These are phyloP conservation scores for Trichoderma parareesei DNA, from an alignment of 495 filamentous ascomycete species.

Conservation along the genomic window DNA sequence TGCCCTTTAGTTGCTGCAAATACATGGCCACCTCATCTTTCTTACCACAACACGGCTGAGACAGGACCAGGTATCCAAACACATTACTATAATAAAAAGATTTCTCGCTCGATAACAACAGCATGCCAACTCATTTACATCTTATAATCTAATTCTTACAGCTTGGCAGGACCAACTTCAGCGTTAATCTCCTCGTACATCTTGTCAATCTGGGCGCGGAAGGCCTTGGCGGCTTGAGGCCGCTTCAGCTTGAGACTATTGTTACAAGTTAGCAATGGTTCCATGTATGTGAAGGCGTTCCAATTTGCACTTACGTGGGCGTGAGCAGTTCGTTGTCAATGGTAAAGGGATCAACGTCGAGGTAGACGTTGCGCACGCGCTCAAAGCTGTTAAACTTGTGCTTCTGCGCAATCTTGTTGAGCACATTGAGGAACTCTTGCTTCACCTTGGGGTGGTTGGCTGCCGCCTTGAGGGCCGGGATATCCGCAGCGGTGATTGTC, in stretches of 20 bases:
- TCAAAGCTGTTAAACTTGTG: constrained; percentile 88
- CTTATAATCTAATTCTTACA: constrained; percentile 23
- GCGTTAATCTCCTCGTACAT: constrained; percentile 64
- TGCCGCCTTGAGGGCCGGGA: constrained; percentile 56
- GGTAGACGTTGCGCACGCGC: constrained; percentile 61
- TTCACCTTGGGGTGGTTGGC: constrained; percentile 60
- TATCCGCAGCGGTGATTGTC: constrained; percentile 52
- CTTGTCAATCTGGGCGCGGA: constrained; percentile 62
- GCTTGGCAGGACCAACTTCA: constrained; percentile 30
- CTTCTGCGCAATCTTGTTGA: constrained; percentile 73
- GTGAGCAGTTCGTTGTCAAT: constrained; percentile 93
- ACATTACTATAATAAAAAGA: not conserved
- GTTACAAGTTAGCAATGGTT: constrained; percentile 25
- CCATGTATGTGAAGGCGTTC: constrained; percentile 4
- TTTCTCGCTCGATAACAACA: not conserved
- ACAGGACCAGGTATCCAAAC: not conserved
- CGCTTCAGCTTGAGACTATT: constrained; percentile 88
- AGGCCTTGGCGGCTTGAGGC: constrained; percentile 74
- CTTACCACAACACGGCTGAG: too few species aligned
- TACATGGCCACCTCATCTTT: not conserved
- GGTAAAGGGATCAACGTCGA: constrained; percentile 84
- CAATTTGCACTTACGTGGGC: constrained; percentile 69
- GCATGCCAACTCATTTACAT: constrained; percentile 9
- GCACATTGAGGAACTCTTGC: constrained; percentile 65
- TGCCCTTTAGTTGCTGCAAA: not conserved